phyloP scores from a whole-genome alignment of 257 asterid species.

The Nicotiana tabacum region DNA sequence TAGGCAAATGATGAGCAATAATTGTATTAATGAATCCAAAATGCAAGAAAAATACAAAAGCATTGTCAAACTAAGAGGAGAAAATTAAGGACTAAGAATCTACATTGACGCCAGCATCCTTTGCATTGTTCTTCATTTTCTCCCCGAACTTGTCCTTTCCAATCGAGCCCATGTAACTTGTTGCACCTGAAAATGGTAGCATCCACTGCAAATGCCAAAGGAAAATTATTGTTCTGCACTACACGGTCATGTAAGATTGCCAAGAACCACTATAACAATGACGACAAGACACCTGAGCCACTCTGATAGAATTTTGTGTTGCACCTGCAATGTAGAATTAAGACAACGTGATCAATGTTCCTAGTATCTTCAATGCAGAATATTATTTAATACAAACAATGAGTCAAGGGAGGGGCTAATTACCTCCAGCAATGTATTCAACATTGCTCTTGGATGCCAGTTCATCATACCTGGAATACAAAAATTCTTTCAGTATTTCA shows the following conservation, averaged over 20 bases:
- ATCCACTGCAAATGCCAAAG: constrained; percentile 36
- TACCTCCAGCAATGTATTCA: constrained; percentile 98
- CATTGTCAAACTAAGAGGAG: not conserved
- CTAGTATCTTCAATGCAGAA: not conserved
- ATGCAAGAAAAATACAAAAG: not conserved
- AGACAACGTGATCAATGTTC: not conserved
- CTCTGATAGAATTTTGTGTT: constrained; percentile 91
- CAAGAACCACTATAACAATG: not conserved
- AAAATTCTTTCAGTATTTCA: not conserved
- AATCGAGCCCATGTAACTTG: constrained; percentile 63
- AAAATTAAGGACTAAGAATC: constrained; percentile 15
- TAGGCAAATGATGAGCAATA: not conserved
- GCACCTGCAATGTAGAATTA: constrained; percentile 55
- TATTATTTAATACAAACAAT: not conserved
- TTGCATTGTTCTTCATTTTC: constrained; percentile 82
- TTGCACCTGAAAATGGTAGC: constrained; percentile 68
- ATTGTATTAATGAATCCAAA: not conserved
- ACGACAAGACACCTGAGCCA: constrained; percentile 67
- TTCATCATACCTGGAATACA: constrained; percentile 74
- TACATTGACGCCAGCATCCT: constrained; percentile 73
- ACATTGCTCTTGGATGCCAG: constrained; percentile 70
- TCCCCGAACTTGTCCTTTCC: constrained; percentile 83
- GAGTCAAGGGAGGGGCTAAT: not conserved
- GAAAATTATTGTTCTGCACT: not conserved
- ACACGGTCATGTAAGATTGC: not conserved